Percentiles rank a stretch among this genome's conserved stretches.
phyloP scores from a whole-genome alignment of 23 red algal species.

The Agarophyton chilense region DNA sequence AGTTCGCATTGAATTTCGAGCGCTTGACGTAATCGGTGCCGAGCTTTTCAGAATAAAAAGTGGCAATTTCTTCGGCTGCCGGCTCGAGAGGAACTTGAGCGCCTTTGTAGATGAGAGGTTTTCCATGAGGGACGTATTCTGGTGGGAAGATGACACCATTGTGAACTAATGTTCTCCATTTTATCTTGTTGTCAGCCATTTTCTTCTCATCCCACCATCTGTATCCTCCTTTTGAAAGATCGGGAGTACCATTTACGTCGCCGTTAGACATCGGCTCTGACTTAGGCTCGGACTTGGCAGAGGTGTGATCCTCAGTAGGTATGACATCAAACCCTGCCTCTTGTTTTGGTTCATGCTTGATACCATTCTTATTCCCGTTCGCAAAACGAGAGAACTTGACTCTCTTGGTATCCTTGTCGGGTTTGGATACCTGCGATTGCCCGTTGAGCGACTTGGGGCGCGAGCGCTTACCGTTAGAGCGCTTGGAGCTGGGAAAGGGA shows the following conservation, averaged over 20 bases:
- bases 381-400: neutral
- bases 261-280: neutral
- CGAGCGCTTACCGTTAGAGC: conserved; percentile 27
- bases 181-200: conserved; percentile 55
- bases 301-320: neutral
- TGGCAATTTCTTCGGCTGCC: conserved; percentile 93
- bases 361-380: conserved; percentile 12
- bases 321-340: neutral
- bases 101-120: conserved; percentile 88
- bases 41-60: conserved; percentile 95
- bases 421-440: neutral
- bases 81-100: conserved; percentile 59
- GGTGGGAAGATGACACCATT: conserved; percentile 94
- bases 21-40: conserved; percentile 88
- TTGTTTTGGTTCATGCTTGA: neutral
- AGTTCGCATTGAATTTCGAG: conserved; percentile 83
- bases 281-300: neutral
- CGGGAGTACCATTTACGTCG: neutral
- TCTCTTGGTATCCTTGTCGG: neutral
- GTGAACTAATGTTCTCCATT: conserved; percentile 89
- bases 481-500: neutral
- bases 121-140: conserved; percentile 81
- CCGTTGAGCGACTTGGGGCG: neutral
- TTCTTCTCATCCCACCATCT: conserved; percentile 64
- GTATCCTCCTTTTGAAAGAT: conserved; percentile 38